These are phyloP conservation scores for Loxodes magnus DNA, from an alignment of 73 alveolate genomes.

Conservation along the genomic window DNA sequence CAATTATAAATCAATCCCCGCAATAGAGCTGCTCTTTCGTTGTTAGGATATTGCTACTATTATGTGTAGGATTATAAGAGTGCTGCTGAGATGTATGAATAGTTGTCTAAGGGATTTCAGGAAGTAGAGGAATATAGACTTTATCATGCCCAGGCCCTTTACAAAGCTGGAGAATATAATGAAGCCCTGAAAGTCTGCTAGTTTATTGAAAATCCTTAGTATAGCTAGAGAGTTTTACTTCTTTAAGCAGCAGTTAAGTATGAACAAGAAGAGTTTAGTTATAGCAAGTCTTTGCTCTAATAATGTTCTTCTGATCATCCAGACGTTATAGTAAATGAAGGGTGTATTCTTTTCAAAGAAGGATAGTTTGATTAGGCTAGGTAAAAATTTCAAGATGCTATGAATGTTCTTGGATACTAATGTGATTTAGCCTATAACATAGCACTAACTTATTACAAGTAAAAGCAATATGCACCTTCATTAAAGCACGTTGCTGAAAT, in stretches of 20 bases:
- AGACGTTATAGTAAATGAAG: slow-evolving; percentile 32
- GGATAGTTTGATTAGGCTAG: slow-evolving; percentile 91
- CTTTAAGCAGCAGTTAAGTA: slow-evolving; percentile 24
- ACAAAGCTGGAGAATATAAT: slow-evolving; percentile 8
- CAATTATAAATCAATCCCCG: slow-evolving; percentile 74
- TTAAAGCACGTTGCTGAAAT: slow-evolving; percentile 95
- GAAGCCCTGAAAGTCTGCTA: not conserved
- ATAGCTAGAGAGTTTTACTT: not conserved
- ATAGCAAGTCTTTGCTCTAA: slow-evolving; percentile 9
- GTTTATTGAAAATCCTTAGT: not conserved
- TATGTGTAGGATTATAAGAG: slow-evolving; percentile 71
- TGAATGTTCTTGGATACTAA: slow-evolving; percentile 75
- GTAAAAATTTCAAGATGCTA: slow-evolving; percentile 79
- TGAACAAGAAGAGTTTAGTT: slow-evolving; percentile 21
- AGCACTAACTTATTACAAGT: slow-evolving; percentile 93
- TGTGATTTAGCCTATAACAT: slow-evolving; percentile 96
- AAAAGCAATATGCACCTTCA: slow-evolving; percentile 84
- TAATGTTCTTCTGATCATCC: slow-evolving; percentile 10
- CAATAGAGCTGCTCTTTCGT: slow-evolving; percentile 74
- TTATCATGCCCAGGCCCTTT: slow-evolving; percentile 40
- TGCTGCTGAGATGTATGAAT: slow-evolving; percentile 88
- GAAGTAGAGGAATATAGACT: slow-evolving; percentile 36
- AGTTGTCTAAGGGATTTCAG: slow-evolving; percentile 63
- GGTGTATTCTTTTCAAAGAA: slow-evolving; percentile 85
- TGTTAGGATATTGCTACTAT: slow-evolving; percentile 90